phyloP scores from a whole-genome alignment of 306 rosid species.

The Pachyrhizus erosus region DNA sequence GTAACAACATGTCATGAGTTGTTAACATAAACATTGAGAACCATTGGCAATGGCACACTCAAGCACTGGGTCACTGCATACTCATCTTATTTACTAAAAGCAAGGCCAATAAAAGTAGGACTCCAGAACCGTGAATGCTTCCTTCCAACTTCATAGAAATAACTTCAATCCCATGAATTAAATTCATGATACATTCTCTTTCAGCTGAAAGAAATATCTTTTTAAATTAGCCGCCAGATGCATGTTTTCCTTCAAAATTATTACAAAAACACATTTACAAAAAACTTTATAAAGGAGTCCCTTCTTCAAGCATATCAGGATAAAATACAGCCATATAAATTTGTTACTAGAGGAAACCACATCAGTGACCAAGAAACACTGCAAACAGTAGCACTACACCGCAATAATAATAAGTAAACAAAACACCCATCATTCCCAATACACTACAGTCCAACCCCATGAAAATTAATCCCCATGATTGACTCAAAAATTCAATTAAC shows the following conservation, averaged over 20 bases:
- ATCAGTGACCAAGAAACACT: background rate
- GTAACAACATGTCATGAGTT: slow-evolving; percentile 4
- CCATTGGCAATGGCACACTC: slow-evolving; percentile 27
- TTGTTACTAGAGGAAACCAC: slow-evolving; percentile 11
- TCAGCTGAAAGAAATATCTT: background rate
- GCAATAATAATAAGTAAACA: slow-evolving; percentile 16
- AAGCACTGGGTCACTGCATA: slow-evolving; percentile 3
- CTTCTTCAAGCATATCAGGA: slow-evolving; percentile 24
- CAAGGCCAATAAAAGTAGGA: background rate
- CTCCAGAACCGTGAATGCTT: background rate
- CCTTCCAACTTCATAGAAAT: slow-evolving; percentile 20
- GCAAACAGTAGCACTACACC: background rate
- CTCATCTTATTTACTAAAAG: slow-evolving; percentile 1
- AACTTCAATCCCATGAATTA: background rate
- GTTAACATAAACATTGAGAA: background rate
- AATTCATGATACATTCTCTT: background rate
- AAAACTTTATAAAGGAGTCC: background rate
- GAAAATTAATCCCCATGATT: slow-evolving; percentile 21
- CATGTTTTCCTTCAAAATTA: slow-evolving; percentile 23
- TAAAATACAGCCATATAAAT: background rate
- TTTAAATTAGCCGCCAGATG: background rate
- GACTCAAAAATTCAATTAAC: slow-evolving; percentile 8
- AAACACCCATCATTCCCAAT: slow-evolving; percentile 9
- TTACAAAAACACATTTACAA: background rate
- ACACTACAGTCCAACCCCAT: background rate